Evolutionary conservation across 768 basidiomycete species (phyloP).

Genomic region (Sporobolomyces pararoseus): DNA sequence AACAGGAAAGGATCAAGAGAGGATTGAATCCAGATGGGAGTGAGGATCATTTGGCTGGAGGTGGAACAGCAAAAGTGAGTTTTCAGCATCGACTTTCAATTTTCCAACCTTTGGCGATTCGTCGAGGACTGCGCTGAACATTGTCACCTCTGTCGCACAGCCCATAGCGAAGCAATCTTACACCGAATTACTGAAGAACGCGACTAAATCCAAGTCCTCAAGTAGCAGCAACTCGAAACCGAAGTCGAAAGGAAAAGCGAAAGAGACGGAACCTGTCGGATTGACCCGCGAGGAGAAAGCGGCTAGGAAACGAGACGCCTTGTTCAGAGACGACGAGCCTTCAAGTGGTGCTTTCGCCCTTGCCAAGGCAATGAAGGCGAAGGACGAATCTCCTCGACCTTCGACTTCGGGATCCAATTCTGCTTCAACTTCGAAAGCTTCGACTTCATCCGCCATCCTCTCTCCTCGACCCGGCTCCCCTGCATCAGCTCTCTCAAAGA

Average conservation of each 20-base stretch:
- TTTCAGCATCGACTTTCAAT: not conserved
- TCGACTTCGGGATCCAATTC: not conserved
- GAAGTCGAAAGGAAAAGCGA: constrained; percentile 18
- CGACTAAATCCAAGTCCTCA: not conserved
- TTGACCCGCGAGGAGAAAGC: constrained; percentile 27
- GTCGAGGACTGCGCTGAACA: not conserved
- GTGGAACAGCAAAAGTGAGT: not conserved
- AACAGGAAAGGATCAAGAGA: constrained; percentile 34
- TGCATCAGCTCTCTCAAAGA: constrained; percentile 2
- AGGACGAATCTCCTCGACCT: constrained; percentile 1
- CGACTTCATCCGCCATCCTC: too few relatives aligned
- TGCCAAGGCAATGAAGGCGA: constrained; percentile 11
- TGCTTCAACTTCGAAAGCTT: not conserved
- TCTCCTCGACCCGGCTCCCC: constrained; percentile 4
- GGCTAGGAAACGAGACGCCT: constrained; percentile 15
- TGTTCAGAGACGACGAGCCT: constrained; percentile 38
- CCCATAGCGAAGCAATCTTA: not conserved
- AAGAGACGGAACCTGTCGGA: constrained; percentile 6
- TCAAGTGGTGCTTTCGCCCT: constrained; percentile 38
- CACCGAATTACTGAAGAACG: not conserved
- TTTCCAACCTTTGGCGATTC: not conserved
- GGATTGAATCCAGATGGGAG: constrained; percentile 39
- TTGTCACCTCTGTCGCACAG: not conserved
- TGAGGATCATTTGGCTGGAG: constrained; percentile 31
- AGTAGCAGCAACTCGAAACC: not conserved